Base-by-base conservation (phyloP, 2,329 filamentous ascomycete species). In the Trichoderma brevicompactum region DNA sequence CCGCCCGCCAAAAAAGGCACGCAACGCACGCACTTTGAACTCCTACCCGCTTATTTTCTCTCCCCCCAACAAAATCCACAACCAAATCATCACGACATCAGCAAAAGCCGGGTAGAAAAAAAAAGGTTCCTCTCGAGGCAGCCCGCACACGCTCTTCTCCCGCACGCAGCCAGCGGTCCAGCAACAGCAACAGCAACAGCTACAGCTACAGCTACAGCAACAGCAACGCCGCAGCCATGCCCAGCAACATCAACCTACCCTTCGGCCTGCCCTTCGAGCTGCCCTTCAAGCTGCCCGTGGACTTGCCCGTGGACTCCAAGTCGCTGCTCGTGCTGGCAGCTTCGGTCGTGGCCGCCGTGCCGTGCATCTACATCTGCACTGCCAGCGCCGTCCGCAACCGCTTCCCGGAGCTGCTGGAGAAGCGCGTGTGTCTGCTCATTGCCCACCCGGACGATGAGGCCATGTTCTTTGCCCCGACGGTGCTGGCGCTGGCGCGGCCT, bases 371-470 rank as follows among this genome's bases (percentile, higher is more conserved):
- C 79, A 79, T 81, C 68, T 84, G 83, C 75, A 81, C 81, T 3
- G 80, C 78, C 32, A 77, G 78, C 48, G 73, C 80, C n/a, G 76
- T 82, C 48, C 78, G 80, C 67, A 72, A 79, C 32, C 79, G 83
- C 38, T 86, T 92, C 71, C 91, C 92, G 4, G 85, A 81, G 50
- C 81, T 97, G 68, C 83, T 82, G 71, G 90, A 92, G 80, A 96
- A 96, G 83, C 88, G 92, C 73, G 92, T 99, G 74, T 91, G 92
- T 75, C 85, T 99, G 62, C 83, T 99, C 64, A 98, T 99, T 73
- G 95, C 95, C 23, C 95, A 99, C 79, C 95, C 95, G 0, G 95
- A 99, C 79, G 95, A 99, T 74, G 95, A 99, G 81, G 95, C 94
- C 77, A 99, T 99, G 95, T 99, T 99, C 83, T 99, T 99, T 79